Base-by-base conservation (phyloP, 345 rosid genomes). In the Noccaea bulbosa region DNA sequence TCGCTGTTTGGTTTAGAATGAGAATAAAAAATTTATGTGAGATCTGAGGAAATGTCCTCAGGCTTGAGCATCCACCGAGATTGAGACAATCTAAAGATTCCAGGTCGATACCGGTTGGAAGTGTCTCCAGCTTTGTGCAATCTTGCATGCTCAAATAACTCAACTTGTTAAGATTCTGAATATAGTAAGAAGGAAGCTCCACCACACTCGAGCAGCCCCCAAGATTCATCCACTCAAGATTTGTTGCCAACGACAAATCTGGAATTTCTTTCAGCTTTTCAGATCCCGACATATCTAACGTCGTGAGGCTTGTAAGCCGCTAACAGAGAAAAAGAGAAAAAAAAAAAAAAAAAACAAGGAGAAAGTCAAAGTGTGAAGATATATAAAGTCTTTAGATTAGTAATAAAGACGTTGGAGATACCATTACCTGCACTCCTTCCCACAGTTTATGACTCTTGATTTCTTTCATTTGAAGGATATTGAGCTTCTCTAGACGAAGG, bases 91-190 rank as follows among this genome's bases (percentile, higher is more conserved):
- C 59, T 2, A 53, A 38, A 32, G 20, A 14, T 14, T 3, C 6
- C 12, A 53, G 58, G 58, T 53, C n/a, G 15, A 40, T 9, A 2
- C 2, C n/a, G 5, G 5, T 40, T 11, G 44, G 44, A 40, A 40
- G 44, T 3, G n/a, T 11, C 44, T 40, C 44, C 44, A 40, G n/a
- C 44, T 40, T 11, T 40, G 6, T 40, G 44, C 44, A 53, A 53
- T 53, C 6, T 30, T 53, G 38, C 58, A 32, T 53, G 58, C 58
- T 53, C 38, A 53, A 7, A 32, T 53, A 53, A 53, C 38, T 8
- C 6, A 53, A n/a, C 20, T n/a, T 53, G 0, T 53, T 12, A 8
- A 53, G 58, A 53, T 53, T 53, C 58, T 53, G 10, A 32, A 30
- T 53, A 53, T 39, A 53, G 11, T 10, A 30, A 53, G 59, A 53